Evolutionary conservation across 371 early-diverging fungal genomes (phyloP), one percentile per base, ranked within the genome.

Genomic region (Actinomucor elegans): DNA sequence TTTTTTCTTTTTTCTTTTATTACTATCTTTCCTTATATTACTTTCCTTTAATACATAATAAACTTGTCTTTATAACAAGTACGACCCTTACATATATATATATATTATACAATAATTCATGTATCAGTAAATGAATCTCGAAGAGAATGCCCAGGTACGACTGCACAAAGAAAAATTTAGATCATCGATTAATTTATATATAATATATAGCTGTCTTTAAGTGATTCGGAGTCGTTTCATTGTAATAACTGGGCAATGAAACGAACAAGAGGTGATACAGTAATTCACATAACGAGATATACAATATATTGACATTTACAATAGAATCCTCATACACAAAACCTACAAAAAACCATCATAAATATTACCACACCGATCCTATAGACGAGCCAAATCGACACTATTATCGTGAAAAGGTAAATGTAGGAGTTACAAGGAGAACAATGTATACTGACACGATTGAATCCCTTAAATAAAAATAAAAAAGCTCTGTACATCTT

Each of bases 121-220:
- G 64, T 52, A 61, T 35, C 34, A 57, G 45, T 63, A 63, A 20
- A 63, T 63, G 64, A 50, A 54, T 58, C 54, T 57, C 46, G 64
- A 57, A 45, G 44, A 58, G 48, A 57, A 57, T 63, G 58, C 38
- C 53, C 44, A 63, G 57, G 64, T 58, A 58, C 27, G n/a, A n/a
- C n/a, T n/a, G n/a, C n/a, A n/a, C n/a, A n/a, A n/a, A n/a, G n/a
- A n/a, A 24, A 14, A 17, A 20, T 48, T 24, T n/a, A 28, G 1
- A 33, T 43, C 11, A 24, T 15, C 18, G 9, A 24, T 32, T 42
- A 41, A 33, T 32, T 31, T 21, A 15, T 37, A 15, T 14, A 23
- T 20, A n/a, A 24, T 27, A 23, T 18, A 28, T 42, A 60, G 60
- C 60, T 50, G 47, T 61, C 51, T 55, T 47, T 55, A 23, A 31